A percentile compares a stretch with the other conserved stretches of the same genome.
Conservation (phyloP, 306 rosid genomes). For the Quercus parvula region DNA sequence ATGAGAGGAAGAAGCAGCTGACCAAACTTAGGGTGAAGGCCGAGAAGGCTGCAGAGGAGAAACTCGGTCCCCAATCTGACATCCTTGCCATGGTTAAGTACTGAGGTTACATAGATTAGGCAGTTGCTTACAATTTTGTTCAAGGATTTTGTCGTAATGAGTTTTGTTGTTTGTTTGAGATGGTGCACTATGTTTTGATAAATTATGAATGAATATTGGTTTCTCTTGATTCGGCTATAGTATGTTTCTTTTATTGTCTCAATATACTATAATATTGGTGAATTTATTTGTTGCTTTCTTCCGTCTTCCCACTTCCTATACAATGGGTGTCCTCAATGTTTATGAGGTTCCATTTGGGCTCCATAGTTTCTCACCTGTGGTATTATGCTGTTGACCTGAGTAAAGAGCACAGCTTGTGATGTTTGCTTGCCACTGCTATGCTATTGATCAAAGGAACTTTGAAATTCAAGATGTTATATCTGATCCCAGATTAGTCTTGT, state of each 20-base stretch:
- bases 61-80: constrained; percentile 54
- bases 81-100: constrained; percentile 54
- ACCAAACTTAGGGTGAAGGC: constrained; percentile 43
- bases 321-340: neutral
- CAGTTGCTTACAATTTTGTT: constrained; percentile 23
- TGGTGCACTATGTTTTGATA: constrained; percentile 1
- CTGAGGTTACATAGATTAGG: constrained; percentile 17
- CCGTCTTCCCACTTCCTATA: neutral
- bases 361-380: neutral
- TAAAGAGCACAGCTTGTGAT: neutral
- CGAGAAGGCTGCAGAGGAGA: constrained; percentile 51
- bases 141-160: constrained; percentile 17
- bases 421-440: neutral
- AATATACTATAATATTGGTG: neutral
- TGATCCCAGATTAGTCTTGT: no score
- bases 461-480: no score
- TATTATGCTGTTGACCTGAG: neutral
- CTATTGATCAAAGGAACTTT: no score
- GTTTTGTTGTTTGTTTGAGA: constrained; percentile 18
- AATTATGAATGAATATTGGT: neutral
- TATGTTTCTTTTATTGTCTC: neutral
- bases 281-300: neutral
- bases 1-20: constrained; percentile 65
- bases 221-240: neutral
- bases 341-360: neutral